Conservation (phyloP, 2,329 filamentous ascomycete species). For the Cadophora sp. region DNA sequence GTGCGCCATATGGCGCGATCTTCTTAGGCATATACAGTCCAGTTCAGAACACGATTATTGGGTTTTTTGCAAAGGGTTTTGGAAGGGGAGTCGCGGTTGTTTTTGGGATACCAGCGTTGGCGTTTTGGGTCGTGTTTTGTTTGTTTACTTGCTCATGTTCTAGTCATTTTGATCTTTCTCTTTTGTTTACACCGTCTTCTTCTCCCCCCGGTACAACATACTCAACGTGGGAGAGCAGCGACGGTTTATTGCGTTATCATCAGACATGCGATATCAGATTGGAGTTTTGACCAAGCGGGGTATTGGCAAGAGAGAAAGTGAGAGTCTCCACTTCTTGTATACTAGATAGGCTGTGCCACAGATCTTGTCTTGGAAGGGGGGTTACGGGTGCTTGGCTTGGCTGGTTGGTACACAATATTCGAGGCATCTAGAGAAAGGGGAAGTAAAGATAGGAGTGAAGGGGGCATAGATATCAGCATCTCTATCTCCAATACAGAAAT, state of each 20-base stretch:
- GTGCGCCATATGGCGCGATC: background rate
- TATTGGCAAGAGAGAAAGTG: background rate
- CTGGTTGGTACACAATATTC: background rate
- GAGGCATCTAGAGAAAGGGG: background rate
- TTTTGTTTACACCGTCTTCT: background rate
- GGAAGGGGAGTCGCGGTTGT: background rate
- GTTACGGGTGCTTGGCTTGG: too few relatives aligned
- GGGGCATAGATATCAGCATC: conserved; percentile 14
- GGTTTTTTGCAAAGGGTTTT: background rate
- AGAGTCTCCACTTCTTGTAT: conserved; percentile 13
- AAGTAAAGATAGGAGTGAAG: background rate
- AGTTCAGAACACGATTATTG: background rate
- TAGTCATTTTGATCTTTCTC: background rate
- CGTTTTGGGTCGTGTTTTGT: background rate
- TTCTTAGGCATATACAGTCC: background rate
- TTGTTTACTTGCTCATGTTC: background rate
- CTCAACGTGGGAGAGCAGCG: too few relatives aligned
- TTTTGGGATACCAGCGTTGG: background rate
- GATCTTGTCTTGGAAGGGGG: background rate
- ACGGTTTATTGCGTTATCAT: too few relatives aligned
- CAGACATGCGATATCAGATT: background rate
- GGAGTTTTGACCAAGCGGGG: background rate
- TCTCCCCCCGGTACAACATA: background rate
- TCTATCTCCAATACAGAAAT: background rate
- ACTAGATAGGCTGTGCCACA: conserved; percentile 8